Evolutionary conservation across 2,329 filamentous ascomycete genomes (phyloP), one percentile per base, ranked within the genome.

Genomic region (Pseudogymnoascus sp.): DNA sequence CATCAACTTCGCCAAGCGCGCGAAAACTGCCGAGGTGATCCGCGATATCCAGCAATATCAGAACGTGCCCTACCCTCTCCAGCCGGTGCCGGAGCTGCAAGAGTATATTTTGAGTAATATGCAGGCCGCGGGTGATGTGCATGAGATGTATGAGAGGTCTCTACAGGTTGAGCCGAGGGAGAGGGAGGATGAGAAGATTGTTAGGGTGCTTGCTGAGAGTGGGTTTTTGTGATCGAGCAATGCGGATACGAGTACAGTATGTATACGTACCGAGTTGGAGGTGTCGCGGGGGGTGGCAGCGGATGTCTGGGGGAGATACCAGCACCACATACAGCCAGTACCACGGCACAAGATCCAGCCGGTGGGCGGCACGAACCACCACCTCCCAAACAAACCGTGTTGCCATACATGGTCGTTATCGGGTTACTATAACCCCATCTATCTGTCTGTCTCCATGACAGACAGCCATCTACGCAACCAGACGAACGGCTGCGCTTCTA

Each of bases 71-170:
- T 99, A 98, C 75, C 88, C 90, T 6, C 80, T 99, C 62, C 90
- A 96, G 73, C 85, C 92, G 0, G 93, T 99, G 14, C 85, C 88
- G 1, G 95, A 98, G 77, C 81, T 99, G 69, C 93, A 98, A 75
- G 93, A 98, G 70, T 99, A 98, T 77, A 96, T 99, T 69, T 79
- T 97, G 70, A 93, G 88, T 75, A 97, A 98, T 76, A 96, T 98
- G 90, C 90, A 96, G 78, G 89, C 89, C 31, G 93, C 95, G 3
- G 90, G 92, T 62, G 93, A 98, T 75, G 95, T 99, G 68, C 93
- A 98, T 76, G 93, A 98, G 81, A 98, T 98, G 95, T 99, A 98
- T 80, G 93, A 98, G 77, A 93, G 93, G 82, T 96, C 92, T 79
- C 81, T 99, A 78, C 84, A 88, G 73, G 88, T 99, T 66, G 95